Evolutionary conservation across 2,329 filamentous ascomycete genomes (phyloP).

Genomic region (Biscogniauxia marginata): DNA sequence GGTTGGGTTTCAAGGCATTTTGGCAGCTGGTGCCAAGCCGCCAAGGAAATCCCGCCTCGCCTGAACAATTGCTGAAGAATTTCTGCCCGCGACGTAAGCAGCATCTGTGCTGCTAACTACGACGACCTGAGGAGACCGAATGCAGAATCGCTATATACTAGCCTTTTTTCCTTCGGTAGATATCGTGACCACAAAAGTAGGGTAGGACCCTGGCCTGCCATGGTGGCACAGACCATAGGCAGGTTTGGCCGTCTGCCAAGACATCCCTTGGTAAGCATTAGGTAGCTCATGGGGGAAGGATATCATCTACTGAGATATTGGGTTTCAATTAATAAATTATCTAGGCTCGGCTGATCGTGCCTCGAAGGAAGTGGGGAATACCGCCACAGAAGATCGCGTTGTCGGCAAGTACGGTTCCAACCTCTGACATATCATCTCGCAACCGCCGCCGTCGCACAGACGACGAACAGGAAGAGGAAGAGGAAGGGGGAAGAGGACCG

Average conservation of each 20-base stretch:
- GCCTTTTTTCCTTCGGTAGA: neutral
- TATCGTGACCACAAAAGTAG: neutral
- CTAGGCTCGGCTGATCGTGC: constrained; percentile 3
- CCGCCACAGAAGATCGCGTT: neutral
- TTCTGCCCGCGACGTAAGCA: neutral
- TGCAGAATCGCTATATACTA: neutral
- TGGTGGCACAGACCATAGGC: constrained; percentile 6
- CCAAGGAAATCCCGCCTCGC: neutral
- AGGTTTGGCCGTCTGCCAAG: constrained; percentile 11
- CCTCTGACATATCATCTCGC: constrained; percentile 2
- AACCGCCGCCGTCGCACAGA: neutral
- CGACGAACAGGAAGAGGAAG: neutral
- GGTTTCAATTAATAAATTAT: neutral
- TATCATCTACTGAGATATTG: neutral
- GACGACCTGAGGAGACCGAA: neutral
- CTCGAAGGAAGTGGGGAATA: constrained; percentile 1
- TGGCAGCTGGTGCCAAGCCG: neutral
- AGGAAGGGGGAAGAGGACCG: neutral
- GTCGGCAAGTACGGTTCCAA: neutral
- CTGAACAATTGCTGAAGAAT: neutral
- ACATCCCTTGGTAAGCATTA: constrained; percentile 11
- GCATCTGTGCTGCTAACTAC: neutral
- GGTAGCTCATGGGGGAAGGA: neutral
- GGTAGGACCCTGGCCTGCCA: neutral
- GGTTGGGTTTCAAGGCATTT: neutral